A percentile compares a stretch with the other conserved stretches of the same genome.
These are phyloP conservation scores for Boletus coccyginus DNA, from an alignment of 768 basidiomycete genomes.

Conservation along the genomic window DNA sequence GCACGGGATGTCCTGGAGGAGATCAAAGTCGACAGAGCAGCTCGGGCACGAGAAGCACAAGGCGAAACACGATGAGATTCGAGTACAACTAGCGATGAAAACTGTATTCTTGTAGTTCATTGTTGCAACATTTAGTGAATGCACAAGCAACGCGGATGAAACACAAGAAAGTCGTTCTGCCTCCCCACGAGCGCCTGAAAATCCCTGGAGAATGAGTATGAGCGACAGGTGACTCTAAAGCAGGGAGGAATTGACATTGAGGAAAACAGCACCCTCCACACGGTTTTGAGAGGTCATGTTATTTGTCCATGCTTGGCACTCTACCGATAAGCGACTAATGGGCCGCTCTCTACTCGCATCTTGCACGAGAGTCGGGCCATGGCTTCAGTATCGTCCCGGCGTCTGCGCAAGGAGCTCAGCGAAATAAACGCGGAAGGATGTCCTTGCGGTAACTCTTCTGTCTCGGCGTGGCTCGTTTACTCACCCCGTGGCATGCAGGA, in stretches of 20 bases:
- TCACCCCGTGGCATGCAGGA: conserved; percentile 40
- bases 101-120: conserved; percentile 26
- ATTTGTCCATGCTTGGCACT: conserved; percentile 39
- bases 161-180: conserved; percentile 42
- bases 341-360: conserved; percentile 5
- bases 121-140: conserved; percentile 12
- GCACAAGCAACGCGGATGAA: conserved; percentile 21
- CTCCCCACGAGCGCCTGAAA: conserved; percentile 70
- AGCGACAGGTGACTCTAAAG: conserved; percentile 72
- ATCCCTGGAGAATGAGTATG: conserved; percentile 38
- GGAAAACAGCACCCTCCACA: background rate
- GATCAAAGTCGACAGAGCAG: conserved; percentile 66
- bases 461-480: background rate
- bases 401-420: conserved; percentile 67
- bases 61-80: conserved; percentile 13
- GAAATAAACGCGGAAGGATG: conserved; percentile 67
- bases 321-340: conserved; percentile 6
- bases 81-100: background rate
- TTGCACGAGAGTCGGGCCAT: conserved; percentile 35
- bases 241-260: conserved; percentile 48
- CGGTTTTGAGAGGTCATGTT: conserved; percentile 29
- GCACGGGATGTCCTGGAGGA: conserved; percentile 80
- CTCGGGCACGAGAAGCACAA: conserved; percentile 42
- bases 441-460: conserved; percentile 51
- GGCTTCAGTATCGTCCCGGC: conserved; percentile 60